phyloP scores from a whole-genome alignment of 2,329 filamentous ascomycete species.

The Xenoacremonium recifei region DNA sequence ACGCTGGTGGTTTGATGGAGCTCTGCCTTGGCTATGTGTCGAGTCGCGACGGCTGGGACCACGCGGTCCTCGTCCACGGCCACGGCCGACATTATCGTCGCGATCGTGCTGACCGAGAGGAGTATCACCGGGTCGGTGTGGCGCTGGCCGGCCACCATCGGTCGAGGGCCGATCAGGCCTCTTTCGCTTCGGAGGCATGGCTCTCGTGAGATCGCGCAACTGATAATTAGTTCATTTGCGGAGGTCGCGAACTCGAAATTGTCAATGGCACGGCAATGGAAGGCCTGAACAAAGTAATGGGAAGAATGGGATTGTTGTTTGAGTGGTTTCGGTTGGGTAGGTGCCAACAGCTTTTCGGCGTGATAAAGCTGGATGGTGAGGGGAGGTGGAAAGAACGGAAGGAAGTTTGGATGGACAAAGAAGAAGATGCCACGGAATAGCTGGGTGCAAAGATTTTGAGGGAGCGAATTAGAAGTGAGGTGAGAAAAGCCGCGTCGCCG shows the following conservation, averaged over 20 bases:
- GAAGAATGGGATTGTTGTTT: too few relatives aligned
- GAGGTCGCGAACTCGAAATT: too few relatives aligned
- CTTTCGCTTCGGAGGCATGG: slow-evolving; percentile 62
- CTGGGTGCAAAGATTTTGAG: slow-evolving; percentile 16
- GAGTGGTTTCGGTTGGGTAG: too few relatives aligned
- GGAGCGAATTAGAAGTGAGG: slow-evolving; percentile 21
- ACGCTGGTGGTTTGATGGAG: slow-evolving; percentile 22
- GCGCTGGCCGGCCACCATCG: slow-evolving; percentile 56
- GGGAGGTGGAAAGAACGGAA: slow-evolving; percentile 25
- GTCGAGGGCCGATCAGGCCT: slow-evolving; percentile 49
- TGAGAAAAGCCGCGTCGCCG: background rate
- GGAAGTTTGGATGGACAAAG: too few relatives aligned
- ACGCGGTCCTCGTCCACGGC: slow-evolving; percentile 47
- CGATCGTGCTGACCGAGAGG: slow-evolving; percentile 57
- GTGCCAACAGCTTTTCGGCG: slow-evolving; percentile 10
- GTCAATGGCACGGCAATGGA: too few relatives aligned
- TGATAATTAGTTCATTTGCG: slow-evolving; percentile 35
- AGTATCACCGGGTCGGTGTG: slow-evolving; percentile 60
- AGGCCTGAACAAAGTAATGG: too few relatives aligned
- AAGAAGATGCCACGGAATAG: slow-evolving; percentile 18
- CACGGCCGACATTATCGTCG: slow-evolving; percentile 46
- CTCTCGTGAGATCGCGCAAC: slow-evolving; percentile 20
- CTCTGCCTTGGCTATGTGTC: slow-evolving; percentile 34
- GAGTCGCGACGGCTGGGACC: slow-evolving; percentile 53
- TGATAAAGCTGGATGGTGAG: slow-evolving; percentile 14